Evolutionary conservation across 805 yeast genomes (phyloP).

Genomic region (Isabelozyma heimii): DNA sequence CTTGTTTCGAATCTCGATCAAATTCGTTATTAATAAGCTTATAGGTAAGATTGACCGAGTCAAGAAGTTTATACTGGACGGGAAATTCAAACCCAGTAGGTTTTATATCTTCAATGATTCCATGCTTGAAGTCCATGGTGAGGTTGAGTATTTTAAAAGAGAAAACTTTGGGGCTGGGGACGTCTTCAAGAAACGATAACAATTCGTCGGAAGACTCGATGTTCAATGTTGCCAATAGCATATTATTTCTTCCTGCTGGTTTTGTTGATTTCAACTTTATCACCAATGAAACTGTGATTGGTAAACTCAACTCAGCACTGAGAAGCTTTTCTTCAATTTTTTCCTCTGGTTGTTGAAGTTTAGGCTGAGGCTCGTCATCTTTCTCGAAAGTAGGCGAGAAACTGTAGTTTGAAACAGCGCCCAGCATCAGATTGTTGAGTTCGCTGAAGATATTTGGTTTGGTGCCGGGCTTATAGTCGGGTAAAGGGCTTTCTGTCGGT

Average conservation of each 20-base stretch:
- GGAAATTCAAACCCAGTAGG: constrained; percentile 21
- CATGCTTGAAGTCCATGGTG: constrained; percentile 24
- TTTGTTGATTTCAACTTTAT: constrained; percentile 46
- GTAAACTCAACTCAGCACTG: constrained; percentile 13
- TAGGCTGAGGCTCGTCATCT: background rate
- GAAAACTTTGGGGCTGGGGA: constrained; percentile 6
- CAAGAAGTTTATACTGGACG: constrained; percentile 21
- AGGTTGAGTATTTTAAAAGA: constrained; percentile 20
- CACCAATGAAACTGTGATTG: constrained; percentile 39
- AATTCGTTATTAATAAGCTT: constrained; percentile 30
- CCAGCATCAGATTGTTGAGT: background rate
- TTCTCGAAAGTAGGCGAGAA: background rate
- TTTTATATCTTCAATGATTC: constrained; percentile 20
- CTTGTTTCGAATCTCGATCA: constrained; percentile 16
- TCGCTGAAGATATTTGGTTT: background rate
- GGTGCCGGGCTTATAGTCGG: background rate
- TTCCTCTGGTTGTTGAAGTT: background rate
- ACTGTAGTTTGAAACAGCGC: background rate
- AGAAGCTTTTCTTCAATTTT: background rate
- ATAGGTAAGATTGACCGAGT: constrained; percentile 34
- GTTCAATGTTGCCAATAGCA: constrained; percentile 46
- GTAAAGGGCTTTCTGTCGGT: background rate
- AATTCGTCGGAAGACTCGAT: constrained; percentile 46
- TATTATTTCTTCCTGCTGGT: constrained; percentile 46
- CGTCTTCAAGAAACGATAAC: constrained; percentile 8